Evolutionary conservation across 1,284 basidiomycete species (phyloP).

Genomic region (Gomphus bonarii): DNA sequence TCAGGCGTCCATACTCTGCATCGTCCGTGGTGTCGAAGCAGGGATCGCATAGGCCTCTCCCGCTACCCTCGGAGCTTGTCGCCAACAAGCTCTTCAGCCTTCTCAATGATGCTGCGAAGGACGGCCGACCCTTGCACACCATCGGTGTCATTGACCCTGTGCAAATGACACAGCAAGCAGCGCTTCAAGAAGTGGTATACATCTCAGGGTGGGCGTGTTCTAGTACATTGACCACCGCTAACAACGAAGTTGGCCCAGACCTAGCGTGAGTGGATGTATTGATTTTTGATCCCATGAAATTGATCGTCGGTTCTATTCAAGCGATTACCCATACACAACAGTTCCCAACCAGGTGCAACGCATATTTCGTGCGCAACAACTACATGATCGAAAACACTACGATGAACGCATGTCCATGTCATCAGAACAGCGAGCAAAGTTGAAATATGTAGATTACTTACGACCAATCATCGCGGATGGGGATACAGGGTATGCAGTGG

Average conservation of each 20-base stretch:
- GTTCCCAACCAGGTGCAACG: constrained; percentile 89
- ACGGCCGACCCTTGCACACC: constrained; percentile 67
- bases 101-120: constrained; percentile 53
- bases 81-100: constrained; percentile 75
- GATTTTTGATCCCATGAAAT: background rate
- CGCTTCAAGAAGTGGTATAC: constrained; percentile 90
- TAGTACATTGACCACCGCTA: constrained; percentile 82
- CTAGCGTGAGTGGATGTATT: constrained; percentile 42
- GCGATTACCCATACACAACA: constrained; percentile 88
- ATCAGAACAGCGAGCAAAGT: constrained; percentile 33
- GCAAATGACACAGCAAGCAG: constrained; percentile 97
- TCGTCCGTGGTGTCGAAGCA: constrained; percentile 79
- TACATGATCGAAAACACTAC: constrained; percentile 82
- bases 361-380: constrained; percentile 75
- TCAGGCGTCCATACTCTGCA: constrained; percentile 73
- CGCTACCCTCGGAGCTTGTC: constrained; percentile 67
- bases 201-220: constrained; percentile 91
- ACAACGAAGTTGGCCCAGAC: constrained; percentile 96
- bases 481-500: constrained; percentile 72
- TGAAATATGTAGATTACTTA: constrained; percentile 74
- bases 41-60: constrained; percentile 72
- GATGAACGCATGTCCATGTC: constrained; percentile 70
- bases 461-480: constrained; percentile 92
- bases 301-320: constrained; percentile 5
- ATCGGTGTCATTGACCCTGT: constrained; percentile 88